Base-by-base conservation (phyloP, 129 eudicot genomes). In the Calendula officinalis region DNA sequence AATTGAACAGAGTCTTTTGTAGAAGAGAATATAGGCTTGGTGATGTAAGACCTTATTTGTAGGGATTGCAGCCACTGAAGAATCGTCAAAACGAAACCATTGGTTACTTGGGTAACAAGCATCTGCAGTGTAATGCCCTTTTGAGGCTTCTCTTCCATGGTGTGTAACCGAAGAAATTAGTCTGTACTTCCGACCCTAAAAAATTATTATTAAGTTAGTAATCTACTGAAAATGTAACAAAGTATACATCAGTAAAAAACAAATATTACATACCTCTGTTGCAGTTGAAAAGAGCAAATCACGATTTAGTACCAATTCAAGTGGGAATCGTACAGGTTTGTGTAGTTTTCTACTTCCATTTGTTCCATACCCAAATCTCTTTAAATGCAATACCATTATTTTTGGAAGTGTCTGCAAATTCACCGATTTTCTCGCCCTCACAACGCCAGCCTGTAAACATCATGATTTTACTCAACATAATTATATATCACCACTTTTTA, bases 81-180 rank as follows among this genome's bases (percentile, higher is more conserved):
- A 79, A 57, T 91, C 98, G 53, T 91, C 96, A 67, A 87, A 91
- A 43, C 95, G 78, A 55, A 91, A 62, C 98, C 98, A 91, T 54
- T 83, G 90, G 16, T 86, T 80, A 50, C 69, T 62, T 0, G 81
- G 72, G 6, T 80, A 79, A 44, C 88, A 81, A 5, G 83, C 96
- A 85, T 91, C 98, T 6, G 98, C 94, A 12, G 98, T 91, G 61
- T 91, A 91, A 71, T 91, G 98, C 47, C 98, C 98, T 70, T 79
- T 91, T 0, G 96, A 87, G 6, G 98, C 91, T 75, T 91, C 98
- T 68, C 83, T 88, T 38, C 98, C 98, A 48, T 87, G 98, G 72
- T 91, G 98, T 3, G 98, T 91, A n/a, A 91, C 79, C 4, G 98
- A 82, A 3, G 98, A 80, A 57, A 91, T 91, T 35, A 91, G 96